These are phyloP conservation scores for Teratosphaeria nubilosa DNA, from an alignment of 2,329 filamentous ascomycete species.

Conservation along the genomic window DNA sequence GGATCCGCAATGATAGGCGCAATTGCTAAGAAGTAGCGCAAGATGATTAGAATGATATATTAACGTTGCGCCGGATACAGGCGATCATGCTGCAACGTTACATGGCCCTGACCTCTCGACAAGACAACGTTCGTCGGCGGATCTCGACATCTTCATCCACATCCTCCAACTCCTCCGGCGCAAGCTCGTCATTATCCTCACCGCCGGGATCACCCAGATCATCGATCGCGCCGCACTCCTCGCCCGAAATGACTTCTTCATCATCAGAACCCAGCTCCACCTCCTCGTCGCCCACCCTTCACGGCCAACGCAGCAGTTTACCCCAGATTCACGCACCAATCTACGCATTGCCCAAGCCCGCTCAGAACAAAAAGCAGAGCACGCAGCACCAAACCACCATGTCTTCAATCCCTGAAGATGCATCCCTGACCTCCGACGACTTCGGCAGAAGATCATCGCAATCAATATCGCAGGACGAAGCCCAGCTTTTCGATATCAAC, in stretches of 20 bases:
- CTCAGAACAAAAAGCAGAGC: constrained; percentile 2
- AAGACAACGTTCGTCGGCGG: constrained; percentile 30
- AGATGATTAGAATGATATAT: neutral
- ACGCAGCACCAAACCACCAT: constrained; percentile 7
- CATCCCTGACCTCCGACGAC: constrained; percentile 5
- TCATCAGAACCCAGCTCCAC: constrained; percentile 15
- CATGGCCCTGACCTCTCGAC: constrained; percentile 29
- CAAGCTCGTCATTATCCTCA: constrained; percentile 5
- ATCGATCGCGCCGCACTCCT: neutral
- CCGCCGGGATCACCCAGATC: constrained; percentile 21
- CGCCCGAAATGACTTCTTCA: constrained; percentile 14
- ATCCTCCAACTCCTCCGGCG: constrained; percentile 16
- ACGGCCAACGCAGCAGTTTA: constrained; percentile 2
- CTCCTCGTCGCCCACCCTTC: constrained; percentile 13
- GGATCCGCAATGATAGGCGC: neutral
- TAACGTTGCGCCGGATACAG: neutral
- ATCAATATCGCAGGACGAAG: constrained; percentile 13
- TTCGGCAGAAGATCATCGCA: neutral
- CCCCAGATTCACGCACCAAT: constrained; percentile 23
- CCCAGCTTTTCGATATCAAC: constrained; percentile 39
- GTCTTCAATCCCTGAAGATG: constrained; percentile 17
- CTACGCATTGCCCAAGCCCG: constrained; percentile 7
- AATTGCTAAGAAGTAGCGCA: neutral
- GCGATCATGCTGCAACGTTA: constrained; percentile 17
- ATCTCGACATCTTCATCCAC: constrained; percentile 15